Conservation (phyloP, 176 grass and related monocot genomes). For the Coix lacrymajobi region DNA sequence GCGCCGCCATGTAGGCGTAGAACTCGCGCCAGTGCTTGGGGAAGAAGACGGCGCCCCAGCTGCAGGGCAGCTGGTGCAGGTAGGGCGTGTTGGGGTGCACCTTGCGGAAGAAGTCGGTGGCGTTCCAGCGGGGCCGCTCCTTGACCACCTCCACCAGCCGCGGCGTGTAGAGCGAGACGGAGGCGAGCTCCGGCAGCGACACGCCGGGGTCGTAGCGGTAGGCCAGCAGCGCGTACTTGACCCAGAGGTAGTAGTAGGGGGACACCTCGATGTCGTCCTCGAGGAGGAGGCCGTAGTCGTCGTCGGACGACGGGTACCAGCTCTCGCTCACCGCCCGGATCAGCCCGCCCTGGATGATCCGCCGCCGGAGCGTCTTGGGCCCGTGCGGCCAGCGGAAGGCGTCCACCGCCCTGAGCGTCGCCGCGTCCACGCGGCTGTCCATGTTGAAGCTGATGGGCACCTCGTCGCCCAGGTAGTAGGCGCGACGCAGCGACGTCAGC, state of each 20-base stretch:
- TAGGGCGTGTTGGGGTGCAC: slow-evolving; percentile 86
- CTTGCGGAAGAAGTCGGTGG: slow-evolving; percentile 66
- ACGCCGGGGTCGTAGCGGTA: slow-evolving; percentile 83
- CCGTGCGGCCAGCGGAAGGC: slow-evolving; percentile 79
- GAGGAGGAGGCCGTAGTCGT: slow-evolving; percentile 86
- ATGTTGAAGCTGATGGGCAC: slow-evolving; percentile 94
- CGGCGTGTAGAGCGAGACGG: slow-evolving; percentile 97
- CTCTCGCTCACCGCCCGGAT: slow-evolving; percentile 98
- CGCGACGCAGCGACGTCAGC: slow-evolving; percentile 49
- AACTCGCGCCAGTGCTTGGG: slow-evolving; percentile 99
- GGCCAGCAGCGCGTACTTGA: slow-evolving; percentile 85
- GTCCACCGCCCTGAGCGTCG: slow-evolving; percentile 54
- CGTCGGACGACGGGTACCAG: slow-evolving; percentile 75
- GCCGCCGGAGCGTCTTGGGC: slow-evolving; percentile 58
- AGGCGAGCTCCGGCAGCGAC: slow-evolving; percentile 71
- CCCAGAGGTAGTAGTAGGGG: slow-evolving; percentile 95
- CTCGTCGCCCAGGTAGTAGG: slow-evolving; percentile 84
- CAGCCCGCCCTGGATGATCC: slow-evolving; percentile 92
- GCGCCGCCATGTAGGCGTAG: slow-evolving; percentile 86
- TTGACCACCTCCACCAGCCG: slow-evolving; percentile 84
- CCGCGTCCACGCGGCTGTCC: slow-evolving; percentile 87
- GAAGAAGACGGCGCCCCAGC: slow-evolving; percentile 99
- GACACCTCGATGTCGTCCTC: slow-evolving; percentile 99
- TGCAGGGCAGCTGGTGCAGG: slow-evolving; percentile 96
- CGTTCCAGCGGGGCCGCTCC: slow-evolving; percentile 81